Conservation (phyloP, 2,329 filamentous ascomycete species). For the Penicillium corylophilum region DNA sequence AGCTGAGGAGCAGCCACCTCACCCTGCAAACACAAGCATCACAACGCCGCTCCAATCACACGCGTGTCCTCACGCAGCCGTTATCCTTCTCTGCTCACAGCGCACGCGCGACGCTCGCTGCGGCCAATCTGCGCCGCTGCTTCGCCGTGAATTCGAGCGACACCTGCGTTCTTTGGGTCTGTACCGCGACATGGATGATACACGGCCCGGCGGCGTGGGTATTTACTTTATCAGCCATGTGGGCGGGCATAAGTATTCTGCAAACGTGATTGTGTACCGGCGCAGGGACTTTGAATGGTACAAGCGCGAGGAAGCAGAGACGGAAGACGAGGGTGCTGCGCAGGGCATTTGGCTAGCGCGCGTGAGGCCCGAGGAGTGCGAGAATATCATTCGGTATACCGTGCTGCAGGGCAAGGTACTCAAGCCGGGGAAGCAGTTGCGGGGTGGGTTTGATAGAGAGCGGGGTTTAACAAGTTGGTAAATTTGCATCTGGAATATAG, state of each 20-base stretch:
- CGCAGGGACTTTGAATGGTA: conserved; percentile 48
- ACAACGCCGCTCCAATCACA: conserved; percentile 53
- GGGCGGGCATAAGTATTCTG: conserved; percentile 93
- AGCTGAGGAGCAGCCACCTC: conserved; percentile 18
- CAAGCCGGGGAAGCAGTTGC: conserved; percentile 79
- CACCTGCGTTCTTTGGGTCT: conserved; percentile 82
- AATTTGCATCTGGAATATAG: conserved; percentile 6
- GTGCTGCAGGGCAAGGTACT: conserved; percentile 91
- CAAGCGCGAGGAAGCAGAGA: conserved; percentile 22
- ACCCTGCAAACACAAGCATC: conserved; percentile 28
- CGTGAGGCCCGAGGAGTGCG: conserved; percentile 82
- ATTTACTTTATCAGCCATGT: conserved; percentile 97
- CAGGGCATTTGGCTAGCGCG: conserved; percentile 94
- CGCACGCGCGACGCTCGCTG: conserved; percentile 92
- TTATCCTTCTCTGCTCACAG: conserved; percentile 93
- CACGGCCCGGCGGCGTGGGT: conserved; percentile 84
- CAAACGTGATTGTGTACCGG: conserved; percentile 91
- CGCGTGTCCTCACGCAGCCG: conserved; percentile 75
- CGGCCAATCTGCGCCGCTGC: conserved; percentile 85
- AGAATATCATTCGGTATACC: conserved; percentile 87
- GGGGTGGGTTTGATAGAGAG: conserved; percentile 84
- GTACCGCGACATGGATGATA: conserved; percentile 83
- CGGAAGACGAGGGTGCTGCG: conserved; percentile 60
- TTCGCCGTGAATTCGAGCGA: conserved; percentile 85
- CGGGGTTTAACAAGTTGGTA: conserved; percentile 87